Evolutionary conservation across 1,284 basidiomycete species (phyloP), one percentile per base, ranked within the genome.

Genomic region (Cutaneotrichosporon sp.): DNA sequence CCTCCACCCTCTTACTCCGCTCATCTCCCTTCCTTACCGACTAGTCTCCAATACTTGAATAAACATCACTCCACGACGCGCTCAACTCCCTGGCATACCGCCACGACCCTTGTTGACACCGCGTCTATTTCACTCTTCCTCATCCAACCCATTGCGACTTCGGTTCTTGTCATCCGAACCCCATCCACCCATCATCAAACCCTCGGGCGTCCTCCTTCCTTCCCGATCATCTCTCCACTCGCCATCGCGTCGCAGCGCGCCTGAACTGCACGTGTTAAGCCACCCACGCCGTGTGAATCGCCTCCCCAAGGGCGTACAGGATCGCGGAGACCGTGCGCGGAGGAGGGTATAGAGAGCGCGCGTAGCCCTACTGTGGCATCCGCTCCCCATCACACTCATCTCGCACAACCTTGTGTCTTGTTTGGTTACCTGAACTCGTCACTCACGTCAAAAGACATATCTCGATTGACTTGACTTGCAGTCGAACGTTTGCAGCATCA

Each of bases 121-220:
- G 31, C 51, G 51, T 31, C 26, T 31, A 18, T n/a, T 34, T 53
- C 51, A 31, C 31, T 18, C 31, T 53, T 30, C 31, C 30, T 8
- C 51, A 30, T 18, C 51, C 26, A 31, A 6, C 26, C 26, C 31
- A 51, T 16, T 18, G 31, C 51, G 8, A 32, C 51, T 32, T 31
- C 5, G 14, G 6, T n/a, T 14, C 26, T 18, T 46, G 40, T 21
- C 13, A 56, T 52, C 26, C 50, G n/a, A 9, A 6, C 56, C 14
- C 46, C 56, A 52, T 55, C 56, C 57, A 55, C 47, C 56, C 51
- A 34, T 59, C 62, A 53, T 14, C 50, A 55, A 18, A 16, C 49
- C 7, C 46, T 50, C 31, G 38, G 49, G 50, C 47, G 36, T 56
- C 40, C 21, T 55, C 56, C 42, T 14, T 38, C 49, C 49, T 51